Evolutionary conservation across 1,139 yeast species (phyloP), one percentile per base, ranked within the genome.

Genomic region (Yamadazyma membranifaciens): DNA sequence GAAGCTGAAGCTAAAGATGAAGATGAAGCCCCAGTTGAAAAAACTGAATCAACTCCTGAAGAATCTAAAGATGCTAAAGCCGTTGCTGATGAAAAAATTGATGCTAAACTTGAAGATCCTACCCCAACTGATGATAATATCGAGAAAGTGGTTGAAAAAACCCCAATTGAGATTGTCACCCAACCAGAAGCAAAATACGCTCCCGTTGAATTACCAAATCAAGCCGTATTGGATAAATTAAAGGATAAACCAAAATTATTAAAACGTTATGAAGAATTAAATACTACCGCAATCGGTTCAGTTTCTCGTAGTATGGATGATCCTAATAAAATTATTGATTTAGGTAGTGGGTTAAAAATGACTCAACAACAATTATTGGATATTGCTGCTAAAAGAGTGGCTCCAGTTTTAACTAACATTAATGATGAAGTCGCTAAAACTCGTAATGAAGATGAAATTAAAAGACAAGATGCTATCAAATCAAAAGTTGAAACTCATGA

Each of bases 351-450:
- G 11, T 66, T 77, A 56, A 67, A 60, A 42, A 65, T 78, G 67
- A 73, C 81, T 32, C 81, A 77, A 50, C 73, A 72, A 42, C 80
- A 78, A 56, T 70, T 78, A 49, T 65, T 76, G 49, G 82, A 70
- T 37, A 73, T 78, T 55, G 83, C 83, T 20, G 76, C 78, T 33
- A 65, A 64, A 48, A 68, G 83, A 51, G 80, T 78, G 31, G 78
- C 79, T 20, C 83, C 83, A 2, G 75, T 78, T 26, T 63, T 78
- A 52, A 64, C 72, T 34, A 67, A 60, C 47, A 76, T 78, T 53
- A 75, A 76, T 50, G 74, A 70, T 14, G 74, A 75, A 47, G 83
- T 77, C 39, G 60, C 64, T 39, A 70, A 71, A 49, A 69, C 76
- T 32, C 62, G 74, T 49, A 55, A 69, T 45, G 78, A 71, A 49